phyloP scores from a whole-genome alignment of 192 early-diverging fungal species.

The Linnemannia zychae region DNA sequence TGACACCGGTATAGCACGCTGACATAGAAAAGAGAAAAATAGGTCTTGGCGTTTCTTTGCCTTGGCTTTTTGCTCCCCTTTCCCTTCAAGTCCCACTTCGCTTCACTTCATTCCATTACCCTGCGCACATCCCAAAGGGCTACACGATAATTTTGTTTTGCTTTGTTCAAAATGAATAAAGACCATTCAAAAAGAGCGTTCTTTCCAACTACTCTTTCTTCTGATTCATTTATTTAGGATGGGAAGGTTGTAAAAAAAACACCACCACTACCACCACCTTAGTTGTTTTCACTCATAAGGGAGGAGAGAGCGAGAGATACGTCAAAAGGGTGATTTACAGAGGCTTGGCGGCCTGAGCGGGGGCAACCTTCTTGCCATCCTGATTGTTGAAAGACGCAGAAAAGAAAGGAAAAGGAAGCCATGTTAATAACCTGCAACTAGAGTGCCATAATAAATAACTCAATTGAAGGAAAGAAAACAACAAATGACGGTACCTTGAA shows the following conservation, averaged over 20 bases:
- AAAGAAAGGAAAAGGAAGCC: neutral
- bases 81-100: neutral
- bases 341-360: constrained; percentile 56
- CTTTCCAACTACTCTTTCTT: constrained; percentile 35
- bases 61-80: neutral
- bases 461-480: constrained; percentile 17
- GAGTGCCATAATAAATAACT: no score
- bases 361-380: constrained; percentile 75
- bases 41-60: constrained; percentile 4
- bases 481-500: constrained; percentile 70
- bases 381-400: constrained; percentile 7
- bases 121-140: neutral
- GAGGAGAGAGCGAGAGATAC: constrained; percentile 7
- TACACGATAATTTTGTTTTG: neutral
- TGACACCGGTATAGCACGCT: neutral
- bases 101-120: neutral
- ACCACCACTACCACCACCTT: neutral
- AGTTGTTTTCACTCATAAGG: constrained; percentile 8
- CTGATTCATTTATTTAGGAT: constrained; percentile 43
- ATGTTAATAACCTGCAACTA: neutral
- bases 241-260: constrained; percentile 1
- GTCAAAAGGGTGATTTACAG: constrained; percentile 39
- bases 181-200: constrained; percentile 35
- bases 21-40: neutral
- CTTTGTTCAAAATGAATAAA: constrained; percentile 29